Percentiles rank a stretch among this genome's conserved stretches.
Conservation (phyloP, 176 grass and related monocot species). For the Metroxylon sagu region DNA sequence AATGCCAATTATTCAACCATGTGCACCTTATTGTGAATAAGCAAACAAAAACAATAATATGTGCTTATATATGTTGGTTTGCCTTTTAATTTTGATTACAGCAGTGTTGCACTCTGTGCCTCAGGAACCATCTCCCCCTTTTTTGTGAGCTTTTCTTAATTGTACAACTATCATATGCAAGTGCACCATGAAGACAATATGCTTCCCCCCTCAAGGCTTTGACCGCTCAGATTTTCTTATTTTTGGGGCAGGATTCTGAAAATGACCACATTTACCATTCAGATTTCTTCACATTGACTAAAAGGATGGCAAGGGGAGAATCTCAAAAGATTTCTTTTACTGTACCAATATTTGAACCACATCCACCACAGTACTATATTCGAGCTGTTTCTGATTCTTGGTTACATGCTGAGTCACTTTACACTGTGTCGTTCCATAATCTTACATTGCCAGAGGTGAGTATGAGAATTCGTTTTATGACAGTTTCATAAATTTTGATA, state of each 20-base stretch:
- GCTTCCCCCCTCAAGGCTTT: too few relatives aligned
- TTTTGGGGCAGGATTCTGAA: conserved; percentile 80
- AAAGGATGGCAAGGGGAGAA: conserved; percentile 69
- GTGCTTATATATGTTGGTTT: too few relatives aligned
- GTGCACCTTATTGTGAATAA: too few relatives aligned
- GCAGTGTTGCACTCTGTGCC: too few relatives aligned
- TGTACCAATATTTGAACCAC: conserved; percentile 94
- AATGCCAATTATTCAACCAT: too few relatives aligned
- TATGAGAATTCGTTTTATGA: conserved; percentile 1
- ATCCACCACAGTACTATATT: conserved; percentile 96
- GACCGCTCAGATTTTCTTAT: not conserved
- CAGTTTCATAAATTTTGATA: conserved; percentile 14
- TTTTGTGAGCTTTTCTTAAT: too few relatives aligned
- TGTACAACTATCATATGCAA: too few relatives aligned
- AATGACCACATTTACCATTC: conserved; percentile 97
- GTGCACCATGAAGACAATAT: too few relatives aligned
- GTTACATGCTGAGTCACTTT: conserved; percentile 86
- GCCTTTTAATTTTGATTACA: too few relatives aligned
- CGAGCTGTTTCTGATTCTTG: conserved; percentile 90
- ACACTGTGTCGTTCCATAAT: conserved; percentile 92
- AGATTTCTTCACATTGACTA: conserved; percentile 82
- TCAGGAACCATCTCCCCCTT: too few relatives aligned
- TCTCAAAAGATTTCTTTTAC: conserved; percentile 90
- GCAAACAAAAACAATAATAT: too few relatives aligned
- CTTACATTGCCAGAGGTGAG: conserved; percentile 86